phyloP scores from a whole-genome alignment of 768 basidiomycete genomes.

The Rhizopogon rudus region DNA sequence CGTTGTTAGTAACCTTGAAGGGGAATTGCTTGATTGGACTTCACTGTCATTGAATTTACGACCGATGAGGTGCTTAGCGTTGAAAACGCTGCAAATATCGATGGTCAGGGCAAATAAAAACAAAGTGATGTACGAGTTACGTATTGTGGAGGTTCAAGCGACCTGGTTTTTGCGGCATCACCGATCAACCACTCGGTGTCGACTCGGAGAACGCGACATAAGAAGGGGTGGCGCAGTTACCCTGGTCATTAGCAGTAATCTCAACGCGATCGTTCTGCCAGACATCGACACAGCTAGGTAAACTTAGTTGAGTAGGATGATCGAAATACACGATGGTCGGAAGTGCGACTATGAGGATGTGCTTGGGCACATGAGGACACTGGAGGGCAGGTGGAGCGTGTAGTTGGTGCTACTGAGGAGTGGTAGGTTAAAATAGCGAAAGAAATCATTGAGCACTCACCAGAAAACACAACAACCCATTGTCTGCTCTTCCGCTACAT shows the following conservation, averaged over 20 bases:
- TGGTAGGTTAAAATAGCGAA: slow-evolving; percentile 1
- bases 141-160: slow-evolving; percentile 96
- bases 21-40: slow-evolving; percentile 93
- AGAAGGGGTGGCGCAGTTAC: slow-evolving; percentile 92
- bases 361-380: too few species aligned
- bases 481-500: too few species aligned
- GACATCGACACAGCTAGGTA: slow-evolving; percentile 87
- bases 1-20: slow-evolving; percentile 84
- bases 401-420: neutral
- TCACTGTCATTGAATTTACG: too few species aligned
- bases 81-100: too few species aligned
- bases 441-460: neutral
- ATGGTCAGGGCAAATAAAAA: neutral
- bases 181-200: slow-evolving; percentile 80
- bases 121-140: slow-evolving; percentile 28
- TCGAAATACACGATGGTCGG: neutral
- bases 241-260: slow-evolving; percentile 95
- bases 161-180: slow-evolving; percentile 81
- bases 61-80: slow-evolving; percentile 64
- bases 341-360: too few species aligned
- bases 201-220: slow-evolving; percentile 82
- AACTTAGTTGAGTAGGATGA: slow-evolving; percentile 5
- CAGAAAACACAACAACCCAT: neutral
- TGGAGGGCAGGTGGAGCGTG: too few species aligned
- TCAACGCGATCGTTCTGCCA: slow-evolving; percentile 99